Conservation (phyloP, 768 basidiomycete species). For the Agrocybe praecox region DNA sequence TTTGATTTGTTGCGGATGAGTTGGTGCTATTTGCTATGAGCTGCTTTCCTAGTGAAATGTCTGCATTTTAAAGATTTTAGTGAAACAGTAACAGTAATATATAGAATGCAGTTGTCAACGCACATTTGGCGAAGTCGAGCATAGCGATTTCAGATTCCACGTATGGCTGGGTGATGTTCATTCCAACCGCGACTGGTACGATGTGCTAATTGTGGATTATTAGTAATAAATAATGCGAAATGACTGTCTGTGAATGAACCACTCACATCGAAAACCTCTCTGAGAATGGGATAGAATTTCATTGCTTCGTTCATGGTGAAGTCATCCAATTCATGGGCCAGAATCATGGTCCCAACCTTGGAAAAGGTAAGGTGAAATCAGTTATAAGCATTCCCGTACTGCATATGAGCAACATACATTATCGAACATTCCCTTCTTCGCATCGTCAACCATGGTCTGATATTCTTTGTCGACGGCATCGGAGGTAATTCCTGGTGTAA, state of each 20-base stretch:
- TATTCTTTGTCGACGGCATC: conserved; percentile 57
- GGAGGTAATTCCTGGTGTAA: conserved; percentile 38
- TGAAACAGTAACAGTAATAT: not conserved
- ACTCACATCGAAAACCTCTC: conserved; percentile 47
- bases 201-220: conserved; percentile 39
- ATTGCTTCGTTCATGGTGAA: conserved; percentile 64
- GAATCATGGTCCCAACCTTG: conserved; percentile 51
- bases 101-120: not conserved
- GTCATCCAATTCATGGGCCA: conserved; percentile 63
- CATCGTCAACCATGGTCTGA: conserved; percentile 48
- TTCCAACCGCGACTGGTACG: conserved; percentile 54
- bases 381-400: not conserved
- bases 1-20: not conserved
- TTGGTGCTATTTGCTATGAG: not conserved
- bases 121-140: conserved; percentile 52
- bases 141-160: conserved; percentile 44
- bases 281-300: conserved; percentile 49
- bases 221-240: no score
- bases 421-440: conserved; percentile 42
- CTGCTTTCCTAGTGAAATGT: not conserved
- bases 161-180: conserved; percentile 56
- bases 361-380: not conserved
- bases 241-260: not conserved
- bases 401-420: conserved; percentile 26
- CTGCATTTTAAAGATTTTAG: not conserved